Evolutionary conservation across 2,329 filamentous ascomycete genomes (phyloP).

Genomic region (Emericellopsis atlantica): DNA sequence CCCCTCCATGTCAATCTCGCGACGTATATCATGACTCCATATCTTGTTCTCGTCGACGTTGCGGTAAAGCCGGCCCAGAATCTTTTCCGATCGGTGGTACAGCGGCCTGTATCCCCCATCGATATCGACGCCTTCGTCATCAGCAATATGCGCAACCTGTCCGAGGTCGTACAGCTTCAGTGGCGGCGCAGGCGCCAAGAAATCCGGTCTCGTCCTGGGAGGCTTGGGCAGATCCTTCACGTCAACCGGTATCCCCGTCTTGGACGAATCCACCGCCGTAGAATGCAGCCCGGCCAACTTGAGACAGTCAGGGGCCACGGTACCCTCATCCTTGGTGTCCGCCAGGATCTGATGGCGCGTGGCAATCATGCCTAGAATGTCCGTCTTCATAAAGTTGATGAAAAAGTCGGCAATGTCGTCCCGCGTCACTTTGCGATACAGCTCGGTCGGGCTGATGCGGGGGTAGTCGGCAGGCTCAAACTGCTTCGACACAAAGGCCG

Average conservation of each 20-base stretch:
- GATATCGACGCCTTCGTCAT: conserved; percentile 16
- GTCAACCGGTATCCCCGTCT: conserved; percentile 53
- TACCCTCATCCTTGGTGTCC: conserved; percentile 41
- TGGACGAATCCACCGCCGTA: conserved; percentile 63
- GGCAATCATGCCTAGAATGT: conserved; percentile 54
- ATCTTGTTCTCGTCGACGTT: conserved; percentile 61
- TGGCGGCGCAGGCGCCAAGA: conserved; percentile 33
- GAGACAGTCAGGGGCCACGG: conserved; percentile 34
- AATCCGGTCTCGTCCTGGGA: conserved; percentile 35
- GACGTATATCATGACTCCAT: conserved; percentile 36
- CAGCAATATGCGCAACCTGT: conserved; percentile 21
- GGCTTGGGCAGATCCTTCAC: conserved; percentile 26
- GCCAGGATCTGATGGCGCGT: conserved; percentile 51
- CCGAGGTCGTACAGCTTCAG: conserved; percentile 30
- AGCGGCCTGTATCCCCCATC: conserved; percentile 30
- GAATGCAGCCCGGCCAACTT: conserved; percentile 53
- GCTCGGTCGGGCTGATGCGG: conserved; percentile 37
- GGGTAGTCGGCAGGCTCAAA: conserved; percentile 60
- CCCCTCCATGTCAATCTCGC: conserved; percentile 9
- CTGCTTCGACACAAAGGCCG: conserved; percentile 25
- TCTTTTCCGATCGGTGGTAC: conserved; percentile 57
- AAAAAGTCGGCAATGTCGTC: conserved; percentile 72
- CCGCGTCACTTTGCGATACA: conserved; percentile 45
- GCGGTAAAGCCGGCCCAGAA: conserved; percentile 59
- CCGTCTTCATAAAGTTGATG: conserved; percentile 60